Evolutionary conservation across 1,139 yeast genomes (phyloP).

Genomic region (Pneumocystis canis): DNA sequence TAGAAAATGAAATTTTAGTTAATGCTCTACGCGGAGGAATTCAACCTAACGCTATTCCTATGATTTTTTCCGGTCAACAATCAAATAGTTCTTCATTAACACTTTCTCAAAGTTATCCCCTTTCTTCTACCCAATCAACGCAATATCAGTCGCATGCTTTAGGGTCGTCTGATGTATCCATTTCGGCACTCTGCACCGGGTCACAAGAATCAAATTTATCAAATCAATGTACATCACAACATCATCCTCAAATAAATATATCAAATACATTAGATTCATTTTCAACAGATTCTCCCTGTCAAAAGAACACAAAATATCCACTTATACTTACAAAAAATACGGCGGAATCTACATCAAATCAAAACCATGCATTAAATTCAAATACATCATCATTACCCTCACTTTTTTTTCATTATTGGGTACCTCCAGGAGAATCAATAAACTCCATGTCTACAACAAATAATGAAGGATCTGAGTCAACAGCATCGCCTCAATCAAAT

Average conservation of each 20-base stretch:
- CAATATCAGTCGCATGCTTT: not conserved
- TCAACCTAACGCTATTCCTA: constrained; percentile 2
- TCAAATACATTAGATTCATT: not conserved
- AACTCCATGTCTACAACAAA: not conserved
- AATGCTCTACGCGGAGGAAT: constrained; percentile 7
- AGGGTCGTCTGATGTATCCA: not conserved
- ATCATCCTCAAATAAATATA: not conserved
- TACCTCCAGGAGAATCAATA: not conserved
- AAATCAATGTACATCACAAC: not conserved
- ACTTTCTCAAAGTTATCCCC: not conserved
- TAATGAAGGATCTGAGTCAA: not conserved
- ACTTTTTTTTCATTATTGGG: not conserved
- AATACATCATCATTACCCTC: not conserved
- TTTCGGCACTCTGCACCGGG: not conserved
- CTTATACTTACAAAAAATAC: not conserved
- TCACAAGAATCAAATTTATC: not conserved
- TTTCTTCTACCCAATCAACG: not conserved
- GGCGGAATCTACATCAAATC: not conserved
- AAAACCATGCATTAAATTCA: not conserved
- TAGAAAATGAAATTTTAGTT: constrained; percentile 10
- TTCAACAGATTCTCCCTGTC: not conserved
- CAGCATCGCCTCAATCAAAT: not conserved
- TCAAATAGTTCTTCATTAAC: not conserved
- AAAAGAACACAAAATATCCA: not conserved
- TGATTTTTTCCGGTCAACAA: not conserved